A percentile compares a stretch with the other conserved stretches of the same genome.
Evolutionary conservation across 768 basidiomycete species (phyloP).

Genomic region (Chalciporus sphaerocephalus): DNA sequence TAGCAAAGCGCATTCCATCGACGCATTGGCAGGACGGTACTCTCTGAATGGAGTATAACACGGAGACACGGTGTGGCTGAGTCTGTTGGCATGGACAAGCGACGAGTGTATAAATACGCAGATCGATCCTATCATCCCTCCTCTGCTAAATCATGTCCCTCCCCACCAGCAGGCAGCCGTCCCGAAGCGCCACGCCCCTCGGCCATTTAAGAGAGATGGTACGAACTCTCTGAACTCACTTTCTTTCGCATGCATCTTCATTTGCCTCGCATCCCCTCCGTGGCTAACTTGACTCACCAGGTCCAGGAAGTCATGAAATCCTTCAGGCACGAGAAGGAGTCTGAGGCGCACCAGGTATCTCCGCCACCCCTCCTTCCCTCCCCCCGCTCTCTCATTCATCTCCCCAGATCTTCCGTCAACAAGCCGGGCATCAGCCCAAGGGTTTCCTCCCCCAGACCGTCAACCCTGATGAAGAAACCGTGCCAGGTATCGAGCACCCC

Average conservation of each 20-base stretch:
- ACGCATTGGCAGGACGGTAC: too few relatives aligned
- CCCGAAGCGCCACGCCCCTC: slow-evolving; percentile 37
- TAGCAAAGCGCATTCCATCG: too few relatives aligned
- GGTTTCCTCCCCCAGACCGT: slow-evolving; percentile 62
- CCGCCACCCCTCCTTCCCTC: neutral
- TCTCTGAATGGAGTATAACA: too few relatives aligned
- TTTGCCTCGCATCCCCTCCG: slow-evolving; percentile 25
- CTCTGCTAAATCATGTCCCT: slow-evolving; percentile 21
- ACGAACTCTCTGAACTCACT: slow-evolving; percentile 12
- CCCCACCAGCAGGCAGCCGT: slow-evolving; percentile 27
- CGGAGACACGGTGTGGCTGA: too few relatives aligned
- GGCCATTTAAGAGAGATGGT: slow-evolving; percentile 41
- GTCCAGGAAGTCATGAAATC: slow-evolving; percentile 64
- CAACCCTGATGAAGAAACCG: slow-evolving; percentile 83
- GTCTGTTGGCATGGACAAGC: too few relatives aligned
- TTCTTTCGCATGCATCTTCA: slow-evolving; percentile 25
- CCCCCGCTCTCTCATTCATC: slow-evolving; percentile 8
- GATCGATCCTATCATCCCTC: too few relatives aligned
- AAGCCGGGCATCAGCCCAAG: slow-evolving; percentile 65
- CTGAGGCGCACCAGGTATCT: slow-evolving; percentile 79
- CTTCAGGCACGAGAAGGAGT: slow-evolving; percentile 73
- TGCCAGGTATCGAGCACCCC: slow-evolving; percentile 83
- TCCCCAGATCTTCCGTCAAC: slow-evolving; percentile 67
- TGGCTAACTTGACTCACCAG: slow-evolving; percentile 45
- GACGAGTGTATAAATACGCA: slow-evolving; percentile 27